Evolutionary conservation across 2,329 filamentous ascomycete species (phyloP), one percentile per base, ranked within the genome.

Genomic region (Tolypocladium tropicale): DNA sequence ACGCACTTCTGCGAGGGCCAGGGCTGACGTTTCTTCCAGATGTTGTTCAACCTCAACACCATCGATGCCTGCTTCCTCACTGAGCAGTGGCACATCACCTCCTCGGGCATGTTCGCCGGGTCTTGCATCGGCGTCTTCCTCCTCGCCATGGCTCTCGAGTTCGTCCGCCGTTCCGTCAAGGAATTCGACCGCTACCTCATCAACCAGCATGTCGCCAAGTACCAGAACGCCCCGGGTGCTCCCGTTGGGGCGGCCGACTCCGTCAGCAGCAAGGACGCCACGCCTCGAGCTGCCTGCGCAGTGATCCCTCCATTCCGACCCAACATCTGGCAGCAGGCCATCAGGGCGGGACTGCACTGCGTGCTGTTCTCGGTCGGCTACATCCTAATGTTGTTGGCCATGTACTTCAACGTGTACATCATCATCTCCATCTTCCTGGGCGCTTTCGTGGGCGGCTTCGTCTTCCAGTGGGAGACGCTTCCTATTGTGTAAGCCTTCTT

Each of bases 401-500:
- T 82, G 78, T 82, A 83, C 67, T 84, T 79, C 71, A 83, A 83
- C 62, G 82, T 85, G 11, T 94, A 90, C 70, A 79, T 94, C 60
- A 89, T 94, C 68, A 85, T 93, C 57, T 89, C 84, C 62, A 90
- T 94, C 68, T 82, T 93, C 59, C 80, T 93, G 55, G 90, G 90
- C 1, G 83, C 86, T 0, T 90, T 83, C 60, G 56, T 92, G 6
- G 90, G 89, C 18, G 77, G 80, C 14, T 89, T 91, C 60, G 65
- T 89, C 57, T 93, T 90, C 67, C 81, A 84, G 33, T 92, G 88
- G 86, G 86, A 88, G 67, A 72, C 68, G 0, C 63, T 82, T 18
- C 59, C 65, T 9, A 59, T 65, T 6, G 59, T 61, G 67, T 71
- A 62, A 56, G 67, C n/a, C 7, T 16, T 25, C 25, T 9, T 6